Evolutionary conservation across 805 yeast species (phyloP).

Genomic region (Wickerhamiella brachini): DNA sequence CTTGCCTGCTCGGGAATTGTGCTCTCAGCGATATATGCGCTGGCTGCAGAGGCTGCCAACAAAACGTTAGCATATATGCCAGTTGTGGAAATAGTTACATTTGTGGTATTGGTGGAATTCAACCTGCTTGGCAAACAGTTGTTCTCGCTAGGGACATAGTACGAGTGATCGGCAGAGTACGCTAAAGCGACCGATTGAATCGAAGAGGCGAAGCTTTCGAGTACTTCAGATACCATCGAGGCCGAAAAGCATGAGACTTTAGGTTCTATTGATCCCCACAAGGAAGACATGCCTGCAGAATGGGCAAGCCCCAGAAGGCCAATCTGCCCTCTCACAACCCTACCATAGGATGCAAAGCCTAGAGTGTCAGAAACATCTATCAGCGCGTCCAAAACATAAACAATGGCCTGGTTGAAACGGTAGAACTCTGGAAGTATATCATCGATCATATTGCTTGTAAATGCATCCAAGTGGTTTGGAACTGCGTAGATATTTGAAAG

Average conservation of each 20-base stretch:
- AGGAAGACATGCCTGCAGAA: background rate
- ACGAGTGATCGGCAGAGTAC: background rate
- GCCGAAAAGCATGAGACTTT: background rate
- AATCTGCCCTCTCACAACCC: background rate
- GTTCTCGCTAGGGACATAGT: background rate
- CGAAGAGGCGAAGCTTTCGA: background rate
- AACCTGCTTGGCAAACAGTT: background rate
- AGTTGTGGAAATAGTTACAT: background rate
- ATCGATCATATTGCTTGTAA: too few relatives aligned
- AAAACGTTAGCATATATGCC: background rate
- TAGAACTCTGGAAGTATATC: too few relatives aligned
- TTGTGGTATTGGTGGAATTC: background rate
- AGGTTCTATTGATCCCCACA: background rate
- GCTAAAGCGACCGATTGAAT: background rate
- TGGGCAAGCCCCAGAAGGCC: background rate
- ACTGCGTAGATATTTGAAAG: too few relatives aligned
- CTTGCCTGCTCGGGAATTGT: background rate
- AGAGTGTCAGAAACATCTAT: too few relatives aligned
- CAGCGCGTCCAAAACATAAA: too few relatives aligned
- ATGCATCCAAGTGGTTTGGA: too few relatives aligned
- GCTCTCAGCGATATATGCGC: background rate
- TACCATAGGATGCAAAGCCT: too few relatives aligned
- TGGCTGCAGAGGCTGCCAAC: background rate
- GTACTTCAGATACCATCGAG: background rate
- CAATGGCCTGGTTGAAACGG: too few relatives aligned